These are phyloP conservation scores for Rhizopus microsporus DNA, from an alignment of 371 early-diverging fungal genomes.

Conservation along the genomic window DNA sequence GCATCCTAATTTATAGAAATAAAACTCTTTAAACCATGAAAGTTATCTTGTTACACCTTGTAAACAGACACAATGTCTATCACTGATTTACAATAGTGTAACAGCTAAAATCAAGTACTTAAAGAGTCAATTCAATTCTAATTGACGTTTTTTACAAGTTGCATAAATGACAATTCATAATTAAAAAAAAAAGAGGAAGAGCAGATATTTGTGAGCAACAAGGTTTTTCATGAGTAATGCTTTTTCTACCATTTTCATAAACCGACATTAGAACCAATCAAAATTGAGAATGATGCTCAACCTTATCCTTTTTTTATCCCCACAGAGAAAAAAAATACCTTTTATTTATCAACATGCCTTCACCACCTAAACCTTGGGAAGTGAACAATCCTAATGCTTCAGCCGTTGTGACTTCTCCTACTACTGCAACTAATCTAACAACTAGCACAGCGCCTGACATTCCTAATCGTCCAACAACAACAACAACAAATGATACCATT, in stretches of 20 bases:
- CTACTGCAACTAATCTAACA: conserved; percentile 26
- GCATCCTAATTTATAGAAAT: not conserved
- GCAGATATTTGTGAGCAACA: no score
- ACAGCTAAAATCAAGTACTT: no score
- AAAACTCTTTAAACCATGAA: not conserved
- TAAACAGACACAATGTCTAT: not conserved
- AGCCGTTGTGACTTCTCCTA: conserved; percentile 20
- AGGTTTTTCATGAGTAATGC: not conserved
- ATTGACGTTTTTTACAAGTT: no score
- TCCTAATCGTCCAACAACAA: conserved; percentile 17
- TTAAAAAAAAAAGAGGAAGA: no score
- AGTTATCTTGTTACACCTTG: not conserved
- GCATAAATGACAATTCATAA: no score
- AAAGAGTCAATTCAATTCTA: no score
- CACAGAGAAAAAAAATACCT: no score
- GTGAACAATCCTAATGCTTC: conserved; percentile 28
- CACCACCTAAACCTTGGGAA: conserved; percentile 95
- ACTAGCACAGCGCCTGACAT: conserved; percentile 16
- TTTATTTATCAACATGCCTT: conserved; percentile 27
- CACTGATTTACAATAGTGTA: not conserved
- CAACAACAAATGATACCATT: conserved; percentile 9
- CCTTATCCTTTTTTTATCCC: no score
- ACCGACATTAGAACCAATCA: no score
- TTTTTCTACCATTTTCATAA: not conserved
- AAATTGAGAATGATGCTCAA: no score